A percentile compares a stretch with the other conserved stretches of the same genome.
Conservation (phyloP, 176 grass and related monocot genomes). For the Carex littledalei region DNA sequence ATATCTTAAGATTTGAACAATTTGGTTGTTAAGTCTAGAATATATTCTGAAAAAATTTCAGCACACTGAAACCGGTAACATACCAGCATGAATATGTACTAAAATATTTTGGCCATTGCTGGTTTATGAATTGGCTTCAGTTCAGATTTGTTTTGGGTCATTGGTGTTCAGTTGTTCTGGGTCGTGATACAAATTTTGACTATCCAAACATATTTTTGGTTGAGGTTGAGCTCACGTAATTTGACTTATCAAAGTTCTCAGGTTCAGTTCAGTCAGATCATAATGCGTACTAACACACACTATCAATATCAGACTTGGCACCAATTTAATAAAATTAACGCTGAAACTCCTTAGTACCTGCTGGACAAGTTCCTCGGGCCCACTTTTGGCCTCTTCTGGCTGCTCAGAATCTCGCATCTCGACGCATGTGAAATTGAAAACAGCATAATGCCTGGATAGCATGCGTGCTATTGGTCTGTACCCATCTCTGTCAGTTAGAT, state of each 20-base stretch:
- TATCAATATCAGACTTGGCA: background rate
- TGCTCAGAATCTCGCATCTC: slow-evolving; percentile 83
- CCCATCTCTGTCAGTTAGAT: slow-evolving; percentile 62
- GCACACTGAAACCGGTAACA: background rate
- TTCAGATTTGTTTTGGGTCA: too few species aligned
- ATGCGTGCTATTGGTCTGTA: slow-evolving; percentile 73
- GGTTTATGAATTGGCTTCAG: too few species aligned
- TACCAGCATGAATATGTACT: background rate
- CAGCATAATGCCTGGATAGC: slow-evolving; percentile 55
- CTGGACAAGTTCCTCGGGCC: slow-evolving; percentile 76
- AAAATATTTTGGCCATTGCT: background rate
- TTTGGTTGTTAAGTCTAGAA: background rate
- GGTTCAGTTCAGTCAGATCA: too few species aligned
- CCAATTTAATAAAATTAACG: background rate
- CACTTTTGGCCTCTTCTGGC: slow-evolving; percentile 42
- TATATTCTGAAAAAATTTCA: background rate
- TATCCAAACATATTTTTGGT: too few species aligned
- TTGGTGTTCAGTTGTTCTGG: too few species aligned
- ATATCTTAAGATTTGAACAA: background rate
- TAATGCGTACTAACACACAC: background rate
- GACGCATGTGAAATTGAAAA: slow-evolving; percentile 85
- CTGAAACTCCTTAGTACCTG: slow-evolving; percentile 39
- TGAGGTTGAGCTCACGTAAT: too few species aligned
- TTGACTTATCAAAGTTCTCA: background rate
- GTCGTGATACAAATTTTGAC: too few species aligned